Conservation (phyloP, 306 rosid genomes). For the Pueraria montana region DNA sequence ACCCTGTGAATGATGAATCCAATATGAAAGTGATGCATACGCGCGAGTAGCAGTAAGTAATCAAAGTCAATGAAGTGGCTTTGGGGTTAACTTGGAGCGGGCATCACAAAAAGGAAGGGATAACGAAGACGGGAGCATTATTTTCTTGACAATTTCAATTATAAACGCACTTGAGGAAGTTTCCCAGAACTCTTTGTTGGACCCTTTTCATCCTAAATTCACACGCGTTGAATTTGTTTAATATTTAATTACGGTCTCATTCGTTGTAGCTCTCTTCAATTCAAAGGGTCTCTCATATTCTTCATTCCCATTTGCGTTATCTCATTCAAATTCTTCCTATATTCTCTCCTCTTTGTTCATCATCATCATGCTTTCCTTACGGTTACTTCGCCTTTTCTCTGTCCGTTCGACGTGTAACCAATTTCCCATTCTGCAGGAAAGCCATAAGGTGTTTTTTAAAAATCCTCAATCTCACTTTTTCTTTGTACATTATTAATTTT, state of each 20-base stretch:
- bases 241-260: slow-evolving; percentile 3
- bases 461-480: neutral
- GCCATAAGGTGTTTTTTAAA: slow-evolving; percentile 26
- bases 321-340: neutral
- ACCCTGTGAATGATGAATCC: neutral
- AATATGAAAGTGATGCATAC: slow-evolving; percentile 18
- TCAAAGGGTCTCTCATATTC: neutral
- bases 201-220: slow-evolving; percentile 12
- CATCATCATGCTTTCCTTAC: slow-evolving; percentile 41
- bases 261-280: neutral
- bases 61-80: slow-evolving; percentile 47
- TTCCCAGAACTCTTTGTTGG: slow-evolving; percentile 1
- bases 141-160: slow-evolving; percentile 29
- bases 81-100: too few relatives aligned
- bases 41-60: neutral
- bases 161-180: neutral
- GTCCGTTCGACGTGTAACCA: neutral
- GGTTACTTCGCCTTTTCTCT: slow-evolving; percentile 34
- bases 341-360: neutral
- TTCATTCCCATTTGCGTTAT: neutral
- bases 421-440: slow-evolving; percentile 34
- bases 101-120: neutral
- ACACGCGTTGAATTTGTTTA: neutral
- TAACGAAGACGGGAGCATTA: neutral
- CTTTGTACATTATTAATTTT: neutral